phyloP scores from a whole-genome alignment of 768 basidiomycete species.

The Rhizopogon vinicolor region DNA sequence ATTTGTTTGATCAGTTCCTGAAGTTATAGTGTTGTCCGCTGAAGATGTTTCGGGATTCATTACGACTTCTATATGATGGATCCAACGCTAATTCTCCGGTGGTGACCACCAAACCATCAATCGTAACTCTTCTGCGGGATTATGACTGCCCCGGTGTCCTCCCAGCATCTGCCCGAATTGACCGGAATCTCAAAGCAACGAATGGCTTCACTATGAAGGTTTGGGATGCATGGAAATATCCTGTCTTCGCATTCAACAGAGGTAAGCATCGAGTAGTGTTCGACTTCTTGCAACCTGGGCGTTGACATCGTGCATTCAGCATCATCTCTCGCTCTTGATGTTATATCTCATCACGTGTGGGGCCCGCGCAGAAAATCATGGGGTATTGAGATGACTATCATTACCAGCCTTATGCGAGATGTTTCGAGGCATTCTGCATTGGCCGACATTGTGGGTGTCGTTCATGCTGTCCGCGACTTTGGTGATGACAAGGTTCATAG shows the following conservation, averaged over 20 bases:
- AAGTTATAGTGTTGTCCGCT: background rate
- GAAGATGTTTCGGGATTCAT: conserved; percentile 21
- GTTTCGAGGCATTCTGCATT: conserved; percentile 77
- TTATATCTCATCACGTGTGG: conserved; percentile 75
- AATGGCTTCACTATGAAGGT: conserved; percentile 51
- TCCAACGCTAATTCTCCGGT: conserved; percentile 12
- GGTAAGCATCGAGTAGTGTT: conserved; percentile 32
- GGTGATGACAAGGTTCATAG: conserved; percentile 23
- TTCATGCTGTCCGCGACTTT: background rate
- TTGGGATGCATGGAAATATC: conserved; percentile 73
- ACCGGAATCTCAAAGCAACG: conserved; percentile 59
- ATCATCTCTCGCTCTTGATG: conserved; percentile 50
- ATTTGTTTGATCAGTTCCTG: background rate
- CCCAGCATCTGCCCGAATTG: conserved; percentile 71
- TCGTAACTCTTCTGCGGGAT: conserved; percentile 31
- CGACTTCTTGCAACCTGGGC: background rate
- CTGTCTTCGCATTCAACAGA: conserved; percentile 60
- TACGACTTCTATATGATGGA: conserved; percentile 13
- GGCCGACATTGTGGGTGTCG: conserved; percentile 68
- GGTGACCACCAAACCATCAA: conserved; percentile 8
- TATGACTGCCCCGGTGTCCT: conserved; percentile 65
- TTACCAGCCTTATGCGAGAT: conserved; percentile 82
- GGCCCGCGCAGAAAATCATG: conserved; percentile 89
- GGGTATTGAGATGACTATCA: conserved; percentile 93
- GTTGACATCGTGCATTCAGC: conserved; percentile 7